These are phyloP conservation scores for Clarireedia monteithiana DNA, from an alignment of 2,329 filamentous ascomycete species.

Conservation along the genomic window DNA sequence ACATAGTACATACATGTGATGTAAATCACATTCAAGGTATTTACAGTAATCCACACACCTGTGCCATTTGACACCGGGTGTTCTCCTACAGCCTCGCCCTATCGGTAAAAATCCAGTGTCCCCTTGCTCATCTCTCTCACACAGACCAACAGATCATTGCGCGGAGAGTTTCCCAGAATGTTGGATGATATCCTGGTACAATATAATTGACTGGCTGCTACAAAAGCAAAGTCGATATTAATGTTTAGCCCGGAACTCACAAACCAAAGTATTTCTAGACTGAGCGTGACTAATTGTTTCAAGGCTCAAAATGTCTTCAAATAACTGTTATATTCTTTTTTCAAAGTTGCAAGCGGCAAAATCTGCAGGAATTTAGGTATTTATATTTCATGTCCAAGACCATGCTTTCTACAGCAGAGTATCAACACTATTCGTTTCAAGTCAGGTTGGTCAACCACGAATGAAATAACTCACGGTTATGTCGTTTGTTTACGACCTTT, in stretches of 20 bases:
- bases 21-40: background rate
- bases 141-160: slow-evolving; percentile 3
- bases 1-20: too few relatives aligned
- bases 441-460: background rate
- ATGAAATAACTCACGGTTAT: background rate
- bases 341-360: slow-evolving; percentile 1
- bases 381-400: background rate
- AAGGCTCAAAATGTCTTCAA: background rate
- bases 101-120: background rate
- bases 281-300: background rate
- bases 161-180: background rate
- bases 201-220: background rate
- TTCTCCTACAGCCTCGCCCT: background rate
- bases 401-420: background rate
- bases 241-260: background rate
- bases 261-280: background rate
- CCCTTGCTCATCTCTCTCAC: background rate
- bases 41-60: background rate
- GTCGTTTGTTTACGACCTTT: background rate
- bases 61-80: background rate
- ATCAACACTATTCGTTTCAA: slow-evolving; percentile 1
- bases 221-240: background rate
- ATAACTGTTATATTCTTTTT: background rate
- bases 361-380: background rate
- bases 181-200: background rate